Evolutionary conservation across 805 yeast genomes (phyloP).

Genomic region (Zygoascus bituminiphila): DNA sequence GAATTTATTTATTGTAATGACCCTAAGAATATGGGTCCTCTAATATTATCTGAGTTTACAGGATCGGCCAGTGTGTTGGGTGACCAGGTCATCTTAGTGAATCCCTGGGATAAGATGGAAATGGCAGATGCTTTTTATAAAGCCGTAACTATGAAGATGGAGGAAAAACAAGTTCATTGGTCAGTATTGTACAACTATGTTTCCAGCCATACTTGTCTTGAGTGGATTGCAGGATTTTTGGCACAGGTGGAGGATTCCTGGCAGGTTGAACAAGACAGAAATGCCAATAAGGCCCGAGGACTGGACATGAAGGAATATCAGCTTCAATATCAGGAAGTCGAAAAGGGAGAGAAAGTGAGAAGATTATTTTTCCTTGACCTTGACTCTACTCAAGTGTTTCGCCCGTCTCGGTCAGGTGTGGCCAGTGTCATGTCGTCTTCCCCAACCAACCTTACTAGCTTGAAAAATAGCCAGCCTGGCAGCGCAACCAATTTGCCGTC

Average conservation of each 20-base stretch:
- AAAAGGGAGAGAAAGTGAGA: conserved; percentile 23
- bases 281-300: conserved; percentile 25
- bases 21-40: conserved; percentile 23
- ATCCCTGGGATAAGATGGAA: conserved; percentile 80
- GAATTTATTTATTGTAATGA: conserved; percentile 67
- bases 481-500: not conserved
- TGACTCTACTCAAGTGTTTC: conserved; percentile 30
- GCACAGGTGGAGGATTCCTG: conserved; percentile 44
- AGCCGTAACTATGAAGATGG: conserved; percentile 56
- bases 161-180: conserved; percentile 58
- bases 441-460: not conserved
- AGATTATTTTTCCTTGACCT: conserved; percentile 46
- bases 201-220: conserved; percentile 55
- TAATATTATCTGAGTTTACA: conserved; percentile 82
- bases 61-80: conserved; percentile 78
- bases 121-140: conserved; percentile 54
- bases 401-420: not conserved
- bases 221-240: conserved; percentile 62
- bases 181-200: conserved; percentile 49
- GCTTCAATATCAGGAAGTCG: conserved; percentile 24
- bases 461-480: not conserved
- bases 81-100: conserved; percentile 59
- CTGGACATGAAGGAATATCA: conserved; percentile 32
- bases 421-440: not conserved
- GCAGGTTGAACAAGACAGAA: conserved; percentile 40